A percentile compares a stretch with the other conserved stretches of the same genome.
Conservation (phyloP, 345 rosid genomes). For the Brassica incana region DNA sequence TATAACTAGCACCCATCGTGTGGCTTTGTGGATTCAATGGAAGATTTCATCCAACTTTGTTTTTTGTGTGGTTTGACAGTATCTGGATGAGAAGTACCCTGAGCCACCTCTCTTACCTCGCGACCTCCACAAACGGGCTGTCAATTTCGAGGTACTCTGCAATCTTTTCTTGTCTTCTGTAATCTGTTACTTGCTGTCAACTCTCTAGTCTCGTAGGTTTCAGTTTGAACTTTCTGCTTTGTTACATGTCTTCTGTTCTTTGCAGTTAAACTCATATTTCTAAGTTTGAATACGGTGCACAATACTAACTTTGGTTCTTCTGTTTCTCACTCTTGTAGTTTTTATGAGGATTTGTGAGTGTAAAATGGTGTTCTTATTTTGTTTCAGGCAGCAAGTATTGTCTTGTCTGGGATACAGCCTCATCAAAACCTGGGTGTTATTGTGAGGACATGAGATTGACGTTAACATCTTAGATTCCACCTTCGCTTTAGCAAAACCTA, state of each 20-base stretch:
- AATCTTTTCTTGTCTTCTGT: neutral
- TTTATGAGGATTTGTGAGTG: neutral
- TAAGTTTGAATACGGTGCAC: neutral
- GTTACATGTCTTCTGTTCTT: neutral
- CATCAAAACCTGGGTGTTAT: constrained; percentile 62
- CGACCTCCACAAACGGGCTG: constrained; percentile 58
- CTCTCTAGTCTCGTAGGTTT: too few relatives aligned
- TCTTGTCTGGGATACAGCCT: constrained; percentile 82
- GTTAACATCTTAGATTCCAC: neutral
- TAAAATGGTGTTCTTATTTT: neutral
- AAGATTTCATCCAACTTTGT: too few relatives aligned
- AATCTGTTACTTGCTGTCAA: neutral
- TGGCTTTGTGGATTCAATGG: neutral
- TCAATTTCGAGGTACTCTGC: constrained; percentile 63
- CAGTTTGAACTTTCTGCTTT: too few relatives aligned
- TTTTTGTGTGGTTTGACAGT: constrained; percentile 40
- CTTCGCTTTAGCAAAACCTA: neutral
- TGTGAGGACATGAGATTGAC: constrained; percentile 42
- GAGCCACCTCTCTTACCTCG: constrained; percentile 65
- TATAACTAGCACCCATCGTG: neutral
- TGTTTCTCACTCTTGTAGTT: neutral
- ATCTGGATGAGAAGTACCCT: constrained; percentile 85
- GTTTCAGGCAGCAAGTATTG: constrained; percentile 69
- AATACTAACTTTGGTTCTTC: neutral
- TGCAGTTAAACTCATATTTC: neutral